A percentile compares a stretch with the other conserved stretches of the same genome.
phyloP scores from a whole-genome alignment of 305 asterid genomes.

The Rubia tinctorum region DNA sequence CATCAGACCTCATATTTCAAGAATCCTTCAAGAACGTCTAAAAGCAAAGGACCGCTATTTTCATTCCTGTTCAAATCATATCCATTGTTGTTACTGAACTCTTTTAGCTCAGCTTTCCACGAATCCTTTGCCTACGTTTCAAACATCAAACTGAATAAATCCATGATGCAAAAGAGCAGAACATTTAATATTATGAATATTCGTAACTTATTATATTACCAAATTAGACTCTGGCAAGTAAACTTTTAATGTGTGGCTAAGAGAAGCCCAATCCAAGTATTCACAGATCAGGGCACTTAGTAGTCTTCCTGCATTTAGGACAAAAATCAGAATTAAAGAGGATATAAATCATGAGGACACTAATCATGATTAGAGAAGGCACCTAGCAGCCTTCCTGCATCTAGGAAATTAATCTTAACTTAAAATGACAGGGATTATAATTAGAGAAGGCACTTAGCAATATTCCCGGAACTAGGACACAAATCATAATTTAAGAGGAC shows the following conservation, averaged over 20 bases:
- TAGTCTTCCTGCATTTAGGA: constrained; percentile 62
- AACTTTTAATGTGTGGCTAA: constrained; percentile 82
- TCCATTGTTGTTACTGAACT: constrained; percentile 84
- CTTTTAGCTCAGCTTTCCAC: constrained; percentile 92
- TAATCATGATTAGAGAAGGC: neutral
- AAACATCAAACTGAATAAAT: constrained; percentile 8
- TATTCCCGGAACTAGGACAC: neutral
- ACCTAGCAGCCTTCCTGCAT: neutral
- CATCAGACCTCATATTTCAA: constrained; percentile 89
- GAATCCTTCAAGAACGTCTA: constrained; percentile 98
- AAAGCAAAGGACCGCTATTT: constrained; percentile 86
- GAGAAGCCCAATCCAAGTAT: constrained; percentile 92
- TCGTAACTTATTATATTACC: constrained; percentile 36
- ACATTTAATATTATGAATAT: neutral
- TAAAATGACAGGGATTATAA: neutral
- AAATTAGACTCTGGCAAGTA: constrained; percentile 89
- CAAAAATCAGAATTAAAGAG: neutral
- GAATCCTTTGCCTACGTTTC: constrained; percentile 76
- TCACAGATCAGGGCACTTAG: constrained; percentile 82
- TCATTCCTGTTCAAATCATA: constrained; percentile 84
- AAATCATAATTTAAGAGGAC: neutral
- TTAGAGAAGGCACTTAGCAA: no score
- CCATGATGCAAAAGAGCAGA: neutral
- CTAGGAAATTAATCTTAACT: neutral
- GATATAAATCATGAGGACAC: neutral